Base-by-base conservation (phyloP, 2,329 filamentous ascomycete species). In the Hypoxylon sp. region DNA sequence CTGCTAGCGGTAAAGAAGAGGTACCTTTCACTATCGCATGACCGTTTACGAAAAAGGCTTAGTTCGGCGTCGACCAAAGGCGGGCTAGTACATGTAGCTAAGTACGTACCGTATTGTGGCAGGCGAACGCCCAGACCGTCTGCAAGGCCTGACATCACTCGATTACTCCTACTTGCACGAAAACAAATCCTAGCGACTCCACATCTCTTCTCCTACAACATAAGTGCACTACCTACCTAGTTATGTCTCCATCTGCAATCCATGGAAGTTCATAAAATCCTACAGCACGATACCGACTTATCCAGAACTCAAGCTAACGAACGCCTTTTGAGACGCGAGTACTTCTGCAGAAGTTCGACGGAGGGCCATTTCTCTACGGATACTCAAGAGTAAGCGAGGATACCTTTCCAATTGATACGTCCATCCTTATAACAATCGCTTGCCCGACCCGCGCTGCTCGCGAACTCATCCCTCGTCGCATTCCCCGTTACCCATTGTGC, bases 81-180 rank as follows among this genome's bases (percentile, higher is more conserved):
- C 57, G 50, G 51, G 49, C 61, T 65, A 64, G 49, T 50, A n/a
- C n/a, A n/a, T n/a, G n/a, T n/a, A n/a, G n/a, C n/a, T n/a, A n/a
- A n/a, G n/a, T n/a, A n/a, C n/a, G n/a, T n/a, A n/a, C n/a, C n/a
- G n/a, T n/a, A 52, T 38, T 11, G 36, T 50, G 56, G 32, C 50
- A 33, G 44, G 38, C 50, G n/a, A 59, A 57, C 58, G 64, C 60
- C 55, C 45, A 56, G 60, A 56, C 63, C 54, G 60, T 42, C 56
- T 66, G 46, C 61, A 66, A 61, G 53, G 53, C 64, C 67, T 69
- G 67, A 69, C 67, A 67, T 69, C 67, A 69, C 64, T 57, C 52
- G n/a, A 40, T 40, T 18, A 40, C 38, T 44, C 51, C 26, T 56
- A 51, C 55, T 64, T 69, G 60, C 60, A 64, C 64, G 61, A 64